A percentile compares a stretch with the other conserved stretches of the same genome.
Evolutionary conservation across 805 yeast species (phyloP).

Genomic region (Cyberlindnera galapagoensis): DNA sequence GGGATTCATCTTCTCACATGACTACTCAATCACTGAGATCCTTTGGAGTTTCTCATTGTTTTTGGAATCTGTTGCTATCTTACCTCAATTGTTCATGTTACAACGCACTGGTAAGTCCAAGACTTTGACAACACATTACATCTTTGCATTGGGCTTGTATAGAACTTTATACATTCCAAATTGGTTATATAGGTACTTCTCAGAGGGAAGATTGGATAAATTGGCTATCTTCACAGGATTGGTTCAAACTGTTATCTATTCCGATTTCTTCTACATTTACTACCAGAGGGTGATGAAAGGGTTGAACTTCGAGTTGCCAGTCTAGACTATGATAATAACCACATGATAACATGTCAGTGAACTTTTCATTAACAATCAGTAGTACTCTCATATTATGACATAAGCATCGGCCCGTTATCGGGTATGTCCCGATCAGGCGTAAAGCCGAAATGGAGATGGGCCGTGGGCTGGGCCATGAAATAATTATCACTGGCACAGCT

Average conservation of each 20-base stretch:
- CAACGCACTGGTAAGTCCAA: constrained; percentile 88
- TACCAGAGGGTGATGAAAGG: constrained; percentile 78
- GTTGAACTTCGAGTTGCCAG: constrained; percentile 67
- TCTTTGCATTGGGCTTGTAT: constrained; percentile 88
- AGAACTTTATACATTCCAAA: constrained; percentile 88
- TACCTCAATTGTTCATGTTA: constrained; percentile 88
- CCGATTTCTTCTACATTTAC: constrained; percentile 93
- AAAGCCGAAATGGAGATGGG: too few species aligned
- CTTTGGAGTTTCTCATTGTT: constrained; percentile 88
- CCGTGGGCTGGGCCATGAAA: too few species aligned
- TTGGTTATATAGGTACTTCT: constrained; percentile 82
- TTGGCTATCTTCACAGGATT: constrained; percentile 75
- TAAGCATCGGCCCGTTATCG: too few species aligned
- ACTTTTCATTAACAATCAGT: too few species aligned
- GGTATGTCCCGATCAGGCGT: too few species aligned
- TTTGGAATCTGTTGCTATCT: constrained; percentile 87
- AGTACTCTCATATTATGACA: too few species aligned
- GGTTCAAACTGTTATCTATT: constrained; percentile 79
- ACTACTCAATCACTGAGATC: constrained; percentile 55
- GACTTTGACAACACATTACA: constrained; percentile 83
- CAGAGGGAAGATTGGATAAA: constrained; percentile 58
- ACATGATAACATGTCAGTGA: not conserved
- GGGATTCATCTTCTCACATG: constrained; percentile 59
- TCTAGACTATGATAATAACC: constrained; percentile 4
- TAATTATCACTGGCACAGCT: too few species aligned